Percentiles rank a stretch among this genome's conserved stretches.
These are phyloP conservation scores for Jackrogersella multiformis DNA, from an alignment of 495 filamentous ascomycete genomes.

Conservation along the genomic window DNA sequence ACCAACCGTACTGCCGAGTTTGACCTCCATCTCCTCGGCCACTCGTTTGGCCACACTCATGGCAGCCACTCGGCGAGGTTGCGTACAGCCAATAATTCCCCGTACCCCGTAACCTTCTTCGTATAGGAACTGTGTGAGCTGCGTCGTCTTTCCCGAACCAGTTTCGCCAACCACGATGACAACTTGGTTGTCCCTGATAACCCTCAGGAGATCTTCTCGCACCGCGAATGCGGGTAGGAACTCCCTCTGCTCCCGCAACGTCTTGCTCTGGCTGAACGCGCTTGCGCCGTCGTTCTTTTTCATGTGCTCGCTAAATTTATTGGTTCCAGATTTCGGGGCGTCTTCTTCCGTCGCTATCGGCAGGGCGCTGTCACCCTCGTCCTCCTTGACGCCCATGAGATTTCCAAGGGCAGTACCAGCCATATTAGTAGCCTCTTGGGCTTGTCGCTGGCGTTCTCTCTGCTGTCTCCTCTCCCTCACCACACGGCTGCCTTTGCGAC, in stretches of 20 bases:
- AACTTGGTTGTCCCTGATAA: slow-evolving; percentile 97
- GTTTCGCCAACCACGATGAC: slow-evolving; percentile 97
- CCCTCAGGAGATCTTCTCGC: slow-evolving; percentile 90
- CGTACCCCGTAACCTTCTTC: slow-evolving; percentile 89
- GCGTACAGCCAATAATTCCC: slow-evolving; percentile 95
- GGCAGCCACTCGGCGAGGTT: slow-evolving; percentile 92
- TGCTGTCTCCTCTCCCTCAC: slow-evolving; percentile 92
- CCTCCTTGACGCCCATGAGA: slow-evolving; percentile 92
- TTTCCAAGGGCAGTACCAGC: slow-evolving; percentile 93
- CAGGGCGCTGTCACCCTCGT: slow-evolving; percentile 88
- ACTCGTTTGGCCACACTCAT: slow-evolving; percentile 99
- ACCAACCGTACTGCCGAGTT: slow-evolving; percentile 85
- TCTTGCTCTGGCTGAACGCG: slow-evolving; percentile 91
- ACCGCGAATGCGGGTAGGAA: slow-evolving; percentile 97
- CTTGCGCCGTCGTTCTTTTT: slow-evolving; percentile 91
- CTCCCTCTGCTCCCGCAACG: slow-evolving; percentile 89
- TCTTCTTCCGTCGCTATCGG: slow-evolving; percentile 79
- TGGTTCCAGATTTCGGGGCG: slow-evolving; percentile 54
- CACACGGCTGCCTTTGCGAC: slow-evolving; percentile 92
- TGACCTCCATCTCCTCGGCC: slow-evolving; percentile 98
- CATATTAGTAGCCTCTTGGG: slow-evolving; percentile 93
- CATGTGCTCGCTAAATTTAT: slow-evolving; percentile 90
- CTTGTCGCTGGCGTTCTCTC: slow-evolving; percentile 92
- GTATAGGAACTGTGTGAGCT: slow-evolving; percentile 93
- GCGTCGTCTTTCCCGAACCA: slow-evolving; percentile 95